These are phyloP conservation scores for Neckera pumila DNA, from an alignment of 225 moss, liverwort and hornwort species.

Conservation along the genomic window DNA sequence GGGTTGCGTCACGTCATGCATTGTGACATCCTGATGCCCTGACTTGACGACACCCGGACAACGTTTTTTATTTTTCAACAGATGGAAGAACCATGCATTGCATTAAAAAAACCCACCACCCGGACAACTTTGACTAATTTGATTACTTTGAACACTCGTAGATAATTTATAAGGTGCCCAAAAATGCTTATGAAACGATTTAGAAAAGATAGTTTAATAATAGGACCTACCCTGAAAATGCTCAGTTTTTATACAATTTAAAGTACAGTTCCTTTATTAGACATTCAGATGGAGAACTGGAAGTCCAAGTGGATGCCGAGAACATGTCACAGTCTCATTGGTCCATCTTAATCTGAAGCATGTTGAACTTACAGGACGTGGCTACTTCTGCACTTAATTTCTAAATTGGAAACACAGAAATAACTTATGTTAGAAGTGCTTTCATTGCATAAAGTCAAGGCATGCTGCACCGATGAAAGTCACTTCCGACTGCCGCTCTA, in stretches of 20 bases:
- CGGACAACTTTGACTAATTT: too few relatives aligned
- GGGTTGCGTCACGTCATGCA: too few relatives aligned
- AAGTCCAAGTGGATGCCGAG: neutral
- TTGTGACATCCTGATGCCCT: too few relatives aligned
- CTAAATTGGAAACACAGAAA: neutral
- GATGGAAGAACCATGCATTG: too few relatives aligned
- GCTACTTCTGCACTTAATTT: neutral
- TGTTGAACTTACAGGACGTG: neutral
- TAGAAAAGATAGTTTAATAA: neutral
- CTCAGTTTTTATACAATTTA: neutral
- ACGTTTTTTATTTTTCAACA: too few relatives aligned
- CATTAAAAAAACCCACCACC: too few relatives aligned
- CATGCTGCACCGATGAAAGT: neutral
- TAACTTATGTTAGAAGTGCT: too few relatives aligned
- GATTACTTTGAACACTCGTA: too few relatives aligned
- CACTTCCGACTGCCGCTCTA: neutral
- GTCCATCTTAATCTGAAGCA: neutral
- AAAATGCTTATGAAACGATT: neutral
- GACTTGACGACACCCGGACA: too few relatives aligned
- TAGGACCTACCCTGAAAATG: neutral
- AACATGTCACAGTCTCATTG: neutral
- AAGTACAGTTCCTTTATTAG: neutral
- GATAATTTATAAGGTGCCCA: too few relatives aligned
- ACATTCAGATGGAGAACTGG: neutral
- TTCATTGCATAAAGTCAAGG: neutral